A percentile compares a stretch with the other conserved stretches of the same genome.
Evolutionary conservation across 805 yeast species (phyloP).

Genomic region (Candida nitratophila): DNA sequence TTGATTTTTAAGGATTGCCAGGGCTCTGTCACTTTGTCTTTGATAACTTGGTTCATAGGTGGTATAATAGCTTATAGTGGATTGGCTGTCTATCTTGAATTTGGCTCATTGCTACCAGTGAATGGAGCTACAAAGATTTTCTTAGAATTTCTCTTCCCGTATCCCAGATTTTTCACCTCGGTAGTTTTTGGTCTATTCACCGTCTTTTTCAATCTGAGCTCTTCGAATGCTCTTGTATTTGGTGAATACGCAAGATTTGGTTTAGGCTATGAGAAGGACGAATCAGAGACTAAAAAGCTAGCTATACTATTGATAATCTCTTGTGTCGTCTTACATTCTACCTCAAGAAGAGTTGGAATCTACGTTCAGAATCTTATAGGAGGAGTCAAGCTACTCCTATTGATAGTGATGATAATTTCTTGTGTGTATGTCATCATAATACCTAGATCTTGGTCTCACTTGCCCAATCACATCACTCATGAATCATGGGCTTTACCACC

Average conservation of each 20-base stretch:
- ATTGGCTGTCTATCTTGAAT: conserved; percentile 49
- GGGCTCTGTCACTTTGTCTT: conserved; percentile 48
- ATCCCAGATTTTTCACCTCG: conserved; percentile 39
- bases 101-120: conserved; percentile 61
- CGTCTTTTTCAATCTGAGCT: conserved; percentile 33
- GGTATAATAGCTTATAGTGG: conserved; percentile 55
- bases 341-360: conserved; percentile 35
- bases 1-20: conserved; percentile 55
- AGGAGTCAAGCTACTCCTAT: conserved; percentile 32
- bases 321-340: conserved; percentile 29
- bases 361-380: conserved; percentile 38
- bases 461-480: conserved; percentile 13
- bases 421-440: conserved; percentile 33
- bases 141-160: conserved; percentile 51
- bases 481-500: conserved; percentile 10
- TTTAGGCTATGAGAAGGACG: conserved; percentile 26
- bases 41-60: conserved; percentile 52
- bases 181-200: conserved; percentile 35
- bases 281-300: conserved; percentile 17
- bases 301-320: conserved; percentile 10
- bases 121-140: conserved; percentile 67
- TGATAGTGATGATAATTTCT: conserved; percentile 29
- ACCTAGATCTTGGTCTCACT: conserved; percentile 21
- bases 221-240: conserved; percentile 40
- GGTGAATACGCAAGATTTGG: conserved; percentile 41